Conservation (phyloP, 495 filamentous ascomycete genomes). For the Hyaloscypha hepaticicola region DNA sequence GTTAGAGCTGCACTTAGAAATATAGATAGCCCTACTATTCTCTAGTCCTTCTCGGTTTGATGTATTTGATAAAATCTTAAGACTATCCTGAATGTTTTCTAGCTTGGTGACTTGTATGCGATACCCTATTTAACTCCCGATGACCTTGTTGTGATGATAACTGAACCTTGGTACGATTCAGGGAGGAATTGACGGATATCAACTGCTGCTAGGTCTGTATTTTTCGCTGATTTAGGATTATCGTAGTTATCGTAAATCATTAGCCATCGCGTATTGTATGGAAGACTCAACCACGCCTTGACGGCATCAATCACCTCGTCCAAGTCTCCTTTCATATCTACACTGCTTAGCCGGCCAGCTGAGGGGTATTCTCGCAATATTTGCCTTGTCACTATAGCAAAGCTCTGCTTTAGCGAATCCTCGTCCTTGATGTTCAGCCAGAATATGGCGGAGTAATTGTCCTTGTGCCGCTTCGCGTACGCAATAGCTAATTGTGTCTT, state of each 20-base stretch:
- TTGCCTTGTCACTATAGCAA: conserved; percentile 24
- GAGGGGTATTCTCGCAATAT: conserved; percentile 30
- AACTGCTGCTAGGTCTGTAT: conserved; percentile 18
- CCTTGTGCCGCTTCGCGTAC: conserved; percentile 5
- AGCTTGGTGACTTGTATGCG: conserved; percentile 35
- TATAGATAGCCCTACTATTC: conserved; percentile 21
- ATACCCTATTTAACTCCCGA: conserved; percentile 34
- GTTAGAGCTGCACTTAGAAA: not conserved
- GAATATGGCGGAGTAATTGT: conserved; percentile 9
- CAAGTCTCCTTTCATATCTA: conserved; percentile 17
- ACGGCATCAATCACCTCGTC: conserved; percentile 32
- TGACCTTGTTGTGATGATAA: conserved; percentile 44
- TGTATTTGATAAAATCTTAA: conserved; percentile 36
- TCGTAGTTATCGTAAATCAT: too few relatives aligned
- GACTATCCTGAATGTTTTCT: conserved; percentile 31
- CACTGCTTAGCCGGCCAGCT: conserved; percentile 15
- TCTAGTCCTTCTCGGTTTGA: conserved; percentile 32
- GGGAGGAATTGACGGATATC: conserved; percentile 39
- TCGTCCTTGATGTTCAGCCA: conserved; percentile 6
- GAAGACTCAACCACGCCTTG: conserved; percentile 39
- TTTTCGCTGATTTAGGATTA: conserved; percentile 35
- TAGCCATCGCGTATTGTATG: conserved; percentile 42
- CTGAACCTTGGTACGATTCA: conserved; percentile 35
- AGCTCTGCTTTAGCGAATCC: conserved; percentile 31
- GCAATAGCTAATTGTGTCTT: conserved; percentile 20